Evolutionary conservation across 2,329 filamentous ascomycete species (phyloP), one percentile per base, ranked within the genome.

Genomic region (Epichloe coenophiala): DNA sequence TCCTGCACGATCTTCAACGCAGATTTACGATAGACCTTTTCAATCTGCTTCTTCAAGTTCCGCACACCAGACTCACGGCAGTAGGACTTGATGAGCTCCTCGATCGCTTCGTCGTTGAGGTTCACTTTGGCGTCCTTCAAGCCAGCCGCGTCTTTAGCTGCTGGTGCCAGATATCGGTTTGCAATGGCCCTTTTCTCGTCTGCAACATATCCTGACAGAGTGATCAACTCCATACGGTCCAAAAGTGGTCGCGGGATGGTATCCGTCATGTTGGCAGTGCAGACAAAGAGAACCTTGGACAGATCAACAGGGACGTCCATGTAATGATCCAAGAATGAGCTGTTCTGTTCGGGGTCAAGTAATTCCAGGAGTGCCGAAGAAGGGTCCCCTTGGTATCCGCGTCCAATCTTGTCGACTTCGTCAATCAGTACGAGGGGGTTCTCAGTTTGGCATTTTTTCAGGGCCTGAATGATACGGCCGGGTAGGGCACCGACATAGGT

Each of bases 181-280:
- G 93, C 93, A 61, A 98, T 98, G 3, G 93, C 91, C 82, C 95
- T 96, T 77, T 98, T 98, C 75, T 98, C 93, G 57, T 98, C 91
- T 0, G 91, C 83, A 47, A 98, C 91, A 63, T 98, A 98, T 11
- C 93, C 93, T 37, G 91, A 97, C 2, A 98, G 77, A 55, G 94
- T 83, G 58, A 98, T 98, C 60, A 97, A 81, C 67, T 98, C 93
- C 93, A 98, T 98, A 59, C 93, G 84, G 64, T 98, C 93, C 15
- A 97, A 77, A 0, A 98, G 76, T 3, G 93, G 94, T 41, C 90
- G 81, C 15, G 93, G 93, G 54, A 98, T 98, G 0, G 93, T 98
- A 61, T 98, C 93, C 0, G 90, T 95, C 84, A 97, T 94, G 67
- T 98, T 98, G 53, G 93, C 93, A 13, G 93, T 98, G 75, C 93